These are phyloP conservation scores for Carex scoparia DNA, from an alignment of 176 grass and related monocot species.

Conservation along the genomic window DNA sequence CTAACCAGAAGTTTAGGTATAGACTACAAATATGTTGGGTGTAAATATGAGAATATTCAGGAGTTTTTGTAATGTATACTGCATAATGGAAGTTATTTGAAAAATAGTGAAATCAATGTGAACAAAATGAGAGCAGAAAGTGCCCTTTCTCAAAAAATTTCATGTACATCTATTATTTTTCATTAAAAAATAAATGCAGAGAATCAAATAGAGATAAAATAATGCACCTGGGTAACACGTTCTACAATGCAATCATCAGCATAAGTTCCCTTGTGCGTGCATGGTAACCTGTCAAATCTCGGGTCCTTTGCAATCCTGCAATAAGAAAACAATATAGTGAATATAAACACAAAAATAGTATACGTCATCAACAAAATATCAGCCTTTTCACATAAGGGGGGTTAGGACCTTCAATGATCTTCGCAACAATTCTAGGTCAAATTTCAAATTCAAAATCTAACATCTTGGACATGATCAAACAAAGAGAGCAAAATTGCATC, in stretches of 20 bases:
- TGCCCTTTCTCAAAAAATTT: background rate
- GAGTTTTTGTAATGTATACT: background rate
- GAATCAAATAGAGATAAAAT: background rate
- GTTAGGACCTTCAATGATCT: no score
- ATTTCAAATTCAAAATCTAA: background rate
- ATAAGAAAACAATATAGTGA: background rate
- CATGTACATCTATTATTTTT: background rate
- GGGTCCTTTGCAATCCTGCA: slow-evolving; percentile 91
- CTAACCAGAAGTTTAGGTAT: background rate
- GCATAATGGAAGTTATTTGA: background rate
- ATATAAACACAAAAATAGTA: slow-evolving; percentile 14
- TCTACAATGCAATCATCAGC: slow-evolving; percentile 98
- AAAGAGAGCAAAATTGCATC: background rate
- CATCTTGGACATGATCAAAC: background rate
- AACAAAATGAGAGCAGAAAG: background rate
- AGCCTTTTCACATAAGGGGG: background rate
- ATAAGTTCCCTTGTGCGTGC: slow-evolving; percentile 94
- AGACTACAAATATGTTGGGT: background rate
- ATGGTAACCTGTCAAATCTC: slow-evolving; percentile 86
- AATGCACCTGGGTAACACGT: slow-evolving; percentile 76
- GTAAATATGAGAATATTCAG: background rate
- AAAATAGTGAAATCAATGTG: background rate
- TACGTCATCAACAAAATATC: background rate
- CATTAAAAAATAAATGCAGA: slow-evolving; percentile 4
- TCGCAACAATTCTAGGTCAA: background rate